A percentile compares a stretch with the other conserved stretches of the same genome.
These are phyloP conservation scores for Penicillium concentricum DNA, from an alignment of 2,329 filamentous ascomycete genomes.

Conservation along the genomic window DNA sequence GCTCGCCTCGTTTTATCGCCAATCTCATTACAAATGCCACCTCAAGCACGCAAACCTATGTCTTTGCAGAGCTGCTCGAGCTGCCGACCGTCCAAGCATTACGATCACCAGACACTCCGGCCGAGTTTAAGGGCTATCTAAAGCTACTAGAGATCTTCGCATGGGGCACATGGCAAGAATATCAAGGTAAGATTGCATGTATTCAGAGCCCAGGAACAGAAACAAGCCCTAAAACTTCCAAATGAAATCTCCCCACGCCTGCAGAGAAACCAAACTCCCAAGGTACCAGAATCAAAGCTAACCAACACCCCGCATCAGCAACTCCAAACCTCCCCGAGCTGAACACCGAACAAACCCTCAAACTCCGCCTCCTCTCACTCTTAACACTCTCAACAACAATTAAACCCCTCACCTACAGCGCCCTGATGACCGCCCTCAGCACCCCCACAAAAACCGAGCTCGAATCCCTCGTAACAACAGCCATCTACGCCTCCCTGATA, in stretches of 20 bases:
- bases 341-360: constrained; percentile 69
- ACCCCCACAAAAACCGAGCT: constrained; percentile 68
- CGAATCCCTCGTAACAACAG: constrained; percentile 81
- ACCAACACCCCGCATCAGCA: constrained; percentile 30
- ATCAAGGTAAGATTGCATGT: constrained; percentile 53
- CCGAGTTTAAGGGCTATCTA: constrained; percentile 64
- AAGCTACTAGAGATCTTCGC: constrained; percentile 83
- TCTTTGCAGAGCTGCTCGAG: constrained; percentile 91
- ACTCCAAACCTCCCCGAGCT: constrained; percentile 66
- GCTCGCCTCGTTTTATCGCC: constrained; percentile 76
- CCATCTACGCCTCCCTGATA: constrained; percentile 82
- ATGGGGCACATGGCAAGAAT: constrained; percentile 83
- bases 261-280: background rate
- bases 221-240: background rate
- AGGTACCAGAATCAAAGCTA: background rate
- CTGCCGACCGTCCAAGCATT: constrained; percentile 76
- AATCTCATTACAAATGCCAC: constrained; percentile 87
- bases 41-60: constrained; percentile 81
- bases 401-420: constrained; percentile 68
- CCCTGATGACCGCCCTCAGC: constrained; percentile 65
- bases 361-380: constrained; percentile 88
- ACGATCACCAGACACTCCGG: constrained; percentile 49
- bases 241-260: too few species aligned
- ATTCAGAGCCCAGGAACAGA: constrained; percentile 1
- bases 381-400: constrained; percentile 73